Conservation (phyloP, 129 eudicot genomes). For the Escallonia rubra region DNA sequence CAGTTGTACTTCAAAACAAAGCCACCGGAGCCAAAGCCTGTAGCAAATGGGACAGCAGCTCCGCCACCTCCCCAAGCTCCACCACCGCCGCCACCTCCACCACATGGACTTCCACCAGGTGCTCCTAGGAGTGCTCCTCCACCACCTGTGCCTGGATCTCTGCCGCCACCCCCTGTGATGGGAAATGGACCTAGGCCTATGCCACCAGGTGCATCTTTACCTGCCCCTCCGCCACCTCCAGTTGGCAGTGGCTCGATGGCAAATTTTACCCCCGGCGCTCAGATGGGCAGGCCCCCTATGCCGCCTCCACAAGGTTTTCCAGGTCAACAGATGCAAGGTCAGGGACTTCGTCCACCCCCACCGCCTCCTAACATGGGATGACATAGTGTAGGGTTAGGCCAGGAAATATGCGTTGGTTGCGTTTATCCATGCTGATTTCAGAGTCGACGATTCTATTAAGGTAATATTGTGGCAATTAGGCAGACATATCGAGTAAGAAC, state of each 20-base stretch:
- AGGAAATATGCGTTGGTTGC: too few relatives aligned
- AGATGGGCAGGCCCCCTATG: conserved; percentile 62
- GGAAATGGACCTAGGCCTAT: conserved; percentile 87
- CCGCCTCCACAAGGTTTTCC: conserved; percentile 85
- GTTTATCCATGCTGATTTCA: too few relatives aligned
- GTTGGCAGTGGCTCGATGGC: conserved; percentile 72
- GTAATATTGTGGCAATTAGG: too few relatives aligned
- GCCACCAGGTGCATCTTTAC: conserved; percentile 84
- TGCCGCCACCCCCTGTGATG: conserved; percentile 75
- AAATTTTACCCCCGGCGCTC: conserved; percentile 70
- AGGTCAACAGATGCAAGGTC: conserved; percentile 54
- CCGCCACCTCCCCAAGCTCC: conserved; percentile 75
- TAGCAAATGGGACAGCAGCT: conserved; percentile 63
- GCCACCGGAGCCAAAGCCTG: conserved; percentile 78
- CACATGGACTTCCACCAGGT: conserved; percentile 44
- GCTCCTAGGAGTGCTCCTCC: conserved; percentile 50
- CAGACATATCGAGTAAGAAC: too few relatives aligned
- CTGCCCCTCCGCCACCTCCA: conserved; percentile 84
- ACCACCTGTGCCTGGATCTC: conserved; percentile 35
- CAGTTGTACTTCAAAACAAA: conserved; percentile 83
- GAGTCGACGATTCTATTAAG: too few relatives aligned
- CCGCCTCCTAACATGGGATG: conserved; percentile 70
- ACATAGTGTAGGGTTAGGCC: neutral
- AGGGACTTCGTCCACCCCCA: conserved; percentile 55
- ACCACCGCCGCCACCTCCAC: conserved; percentile 70